phyloP scores from a whole-genome alignment of 2,329 filamentous ascomycete genomes.

The Penicillium sp. region DNA sequence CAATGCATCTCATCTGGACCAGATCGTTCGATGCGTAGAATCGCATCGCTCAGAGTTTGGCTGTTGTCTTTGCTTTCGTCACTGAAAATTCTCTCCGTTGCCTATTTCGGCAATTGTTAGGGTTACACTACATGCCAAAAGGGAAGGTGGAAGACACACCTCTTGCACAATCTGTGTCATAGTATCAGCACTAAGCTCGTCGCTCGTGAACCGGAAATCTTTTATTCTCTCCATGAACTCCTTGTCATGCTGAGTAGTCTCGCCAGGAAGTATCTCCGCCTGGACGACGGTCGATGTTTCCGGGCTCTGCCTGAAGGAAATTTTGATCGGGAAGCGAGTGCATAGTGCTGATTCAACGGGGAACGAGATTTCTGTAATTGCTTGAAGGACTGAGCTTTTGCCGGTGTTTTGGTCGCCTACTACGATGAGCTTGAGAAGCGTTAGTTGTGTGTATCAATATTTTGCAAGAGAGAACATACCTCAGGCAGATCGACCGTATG shows the following conservation, averaged over 20 bases:
- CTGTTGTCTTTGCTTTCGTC: neutral
- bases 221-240: constrained; percentile 7
- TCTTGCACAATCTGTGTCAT: constrained; percentile 3
- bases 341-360: constrained; percentile 58
- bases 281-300: constrained; percentile 12
- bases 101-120: neutral
- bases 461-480: constrained; percentile 7
- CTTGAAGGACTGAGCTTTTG: constrained; percentile 62
- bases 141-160: neutral
- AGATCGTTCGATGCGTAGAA: constrained; percentile 5
- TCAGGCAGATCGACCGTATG: constrained; percentile 18
- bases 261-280: constrained; percentile 15
- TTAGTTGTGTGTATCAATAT: neutral
- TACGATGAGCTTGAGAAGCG: constrained; percentile 47
- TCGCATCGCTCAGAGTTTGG: constrained; percentile 8
- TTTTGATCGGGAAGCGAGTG: constrained; percentile 61
- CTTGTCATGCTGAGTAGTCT: constrained; percentile 5
- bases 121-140: neutral
- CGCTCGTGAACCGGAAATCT: constrained; percentile 3
- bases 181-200: neutral
- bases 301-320: constrained; percentile 44
- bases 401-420: constrained; percentile 59
- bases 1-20: constrained; percentile 10
- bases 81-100: constrained; percentile 6
- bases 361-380: constrained; percentile 59